Evolutionary conservation across 1,284 basidiomycete species (phyloP), one percentile per base, ranked within the genome.

Genomic region (Austroboletus novae-zelandiae): DNA sequence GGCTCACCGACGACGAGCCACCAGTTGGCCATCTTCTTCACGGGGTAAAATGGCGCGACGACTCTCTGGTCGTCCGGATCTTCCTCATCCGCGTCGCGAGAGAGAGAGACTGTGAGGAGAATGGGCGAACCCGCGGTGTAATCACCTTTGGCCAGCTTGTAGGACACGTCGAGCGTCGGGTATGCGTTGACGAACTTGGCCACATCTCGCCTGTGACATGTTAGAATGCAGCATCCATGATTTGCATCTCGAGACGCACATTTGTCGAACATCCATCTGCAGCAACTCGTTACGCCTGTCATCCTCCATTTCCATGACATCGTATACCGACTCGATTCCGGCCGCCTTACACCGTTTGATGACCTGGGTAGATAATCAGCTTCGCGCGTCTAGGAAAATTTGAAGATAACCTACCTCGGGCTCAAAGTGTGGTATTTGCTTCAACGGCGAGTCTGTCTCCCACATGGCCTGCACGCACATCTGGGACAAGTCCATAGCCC

Each of bases 381-480:
- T 11, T 41, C 9, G 48, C 46, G 2, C 40, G 17, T 18, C 29
- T 17, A 14, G 37, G 14, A 9, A 27, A 27, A 8, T 14, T 6
- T 27, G 25, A 20, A 32, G 34, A 1, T 0, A 4, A 50, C 43
- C 13, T 63, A 91, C 90, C 42, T 94, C 89, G 9, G 81, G 71
- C 57, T 95, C 91, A 70, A 98, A 99, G 71, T 97, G 93, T 10
- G 97, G 97, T 42, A 99, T 89, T 68, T 99, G 96, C 65, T 91
- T 92, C 65, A 98, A 71, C 0, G 94, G 92, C 41, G 89, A 93
- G 69, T 98, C 97, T 30, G 87, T 89, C 64, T 99, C 95, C 96
- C 96, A 98, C 67, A 96, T 87, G 1, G 91, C 95, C 71, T 99
- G 97, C 2, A 98, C 94, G 68, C 92, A 94, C 96, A 99, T 99